Percentiles rank a stretch among this genome's conserved stretches.
Evolutionary conservation across 306 rosid genomes (phyloP).

Genomic region (Vigna mungo): DNA sequence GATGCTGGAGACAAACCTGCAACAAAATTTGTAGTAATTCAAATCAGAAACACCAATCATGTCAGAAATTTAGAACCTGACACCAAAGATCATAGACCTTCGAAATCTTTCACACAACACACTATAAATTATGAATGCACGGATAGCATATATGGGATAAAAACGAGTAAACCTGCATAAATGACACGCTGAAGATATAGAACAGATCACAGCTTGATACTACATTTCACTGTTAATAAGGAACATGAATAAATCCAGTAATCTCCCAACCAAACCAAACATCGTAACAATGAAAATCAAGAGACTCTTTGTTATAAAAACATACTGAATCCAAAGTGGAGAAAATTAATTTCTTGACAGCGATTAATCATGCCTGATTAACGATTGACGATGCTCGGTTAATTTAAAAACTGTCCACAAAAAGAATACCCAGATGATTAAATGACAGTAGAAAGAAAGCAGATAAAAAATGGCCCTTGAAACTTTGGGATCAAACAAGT

Average conservation of each 20-base stretch:
- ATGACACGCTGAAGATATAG: neutral
- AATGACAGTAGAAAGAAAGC: neutral
- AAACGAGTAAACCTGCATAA: neutral
- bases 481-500: too few relatives aligned
- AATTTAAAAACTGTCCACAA: neutral
- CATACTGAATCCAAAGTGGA: too few relatives aligned
- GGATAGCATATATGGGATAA: neutral
- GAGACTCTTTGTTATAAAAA: too few relatives aligned
- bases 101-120: neutral
- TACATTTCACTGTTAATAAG: neutral
- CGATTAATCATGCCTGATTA: too few relatives aligned
- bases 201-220: neutral
- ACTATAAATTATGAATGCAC: neutral
- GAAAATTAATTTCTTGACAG: too few relatives aligned
- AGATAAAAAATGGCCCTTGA: neutral
- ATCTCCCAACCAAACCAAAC: neutral
- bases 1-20: conserved; percentile 41
- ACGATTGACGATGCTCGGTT: neutral
- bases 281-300: neutral
- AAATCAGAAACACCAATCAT: conserved; percentile 24
- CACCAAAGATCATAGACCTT: conserved; percentile 4
- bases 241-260: neutral
- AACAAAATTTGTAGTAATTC: neutral
- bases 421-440: neutral
- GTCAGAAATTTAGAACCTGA: neutral